These are phyloP conservation scores for Scutellaria minor DNA, from an alignment of 257 asterid genomes.

Conservation along the genomic window DNA sequence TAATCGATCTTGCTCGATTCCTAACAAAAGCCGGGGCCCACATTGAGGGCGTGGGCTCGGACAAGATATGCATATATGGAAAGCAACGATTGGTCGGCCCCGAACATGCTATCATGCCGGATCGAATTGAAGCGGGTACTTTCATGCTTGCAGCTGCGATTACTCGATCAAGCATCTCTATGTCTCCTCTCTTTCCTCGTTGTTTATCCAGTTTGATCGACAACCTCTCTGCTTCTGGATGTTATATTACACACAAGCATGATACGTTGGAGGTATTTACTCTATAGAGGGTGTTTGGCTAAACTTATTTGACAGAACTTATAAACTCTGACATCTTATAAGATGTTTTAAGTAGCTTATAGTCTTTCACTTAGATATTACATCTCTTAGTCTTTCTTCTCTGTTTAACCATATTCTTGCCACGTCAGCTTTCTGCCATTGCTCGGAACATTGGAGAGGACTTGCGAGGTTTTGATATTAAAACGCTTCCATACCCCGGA, in stretches of 20 bases:
- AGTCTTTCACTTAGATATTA: no score
- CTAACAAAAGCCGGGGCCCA: constrained; percentile 45
- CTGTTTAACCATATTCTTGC: background rate
- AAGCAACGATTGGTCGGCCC: constrained; percentile 37
- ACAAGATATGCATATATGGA: constrained; percentile 39
- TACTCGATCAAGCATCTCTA: constrained; percentile 46
- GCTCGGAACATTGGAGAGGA: constrained; percentile 25
- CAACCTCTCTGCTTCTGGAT: constrained; percentile 44
- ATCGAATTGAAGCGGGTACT: constrained; percentile 50
- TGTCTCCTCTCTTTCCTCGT: constrained; percentile 40
- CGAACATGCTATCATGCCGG: constrained; percentile 46
- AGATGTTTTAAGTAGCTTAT: background rate
- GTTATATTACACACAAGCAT: constrained; percentile 34
- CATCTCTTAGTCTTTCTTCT: background rate
- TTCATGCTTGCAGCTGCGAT: constrained; percentile 59
- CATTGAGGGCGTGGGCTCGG: constrained; percentile 48
- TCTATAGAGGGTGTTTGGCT: no score
- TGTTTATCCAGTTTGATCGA: constrained; percentile 34
- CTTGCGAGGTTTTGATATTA: constrained; percentile 38
- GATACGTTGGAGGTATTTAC: constrained; percentile 39
- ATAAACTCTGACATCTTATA: background rate
- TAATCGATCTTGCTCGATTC: constrained; percentile 47
- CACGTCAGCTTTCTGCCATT: constrained; percentile 40
- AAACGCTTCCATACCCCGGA: constrained; percentile 51
- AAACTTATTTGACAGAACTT: no score